phyloP scores from a whole-genome alignment of 1,284 basidiomycete genomes.

The Heliocybe sulcata region DNA sequence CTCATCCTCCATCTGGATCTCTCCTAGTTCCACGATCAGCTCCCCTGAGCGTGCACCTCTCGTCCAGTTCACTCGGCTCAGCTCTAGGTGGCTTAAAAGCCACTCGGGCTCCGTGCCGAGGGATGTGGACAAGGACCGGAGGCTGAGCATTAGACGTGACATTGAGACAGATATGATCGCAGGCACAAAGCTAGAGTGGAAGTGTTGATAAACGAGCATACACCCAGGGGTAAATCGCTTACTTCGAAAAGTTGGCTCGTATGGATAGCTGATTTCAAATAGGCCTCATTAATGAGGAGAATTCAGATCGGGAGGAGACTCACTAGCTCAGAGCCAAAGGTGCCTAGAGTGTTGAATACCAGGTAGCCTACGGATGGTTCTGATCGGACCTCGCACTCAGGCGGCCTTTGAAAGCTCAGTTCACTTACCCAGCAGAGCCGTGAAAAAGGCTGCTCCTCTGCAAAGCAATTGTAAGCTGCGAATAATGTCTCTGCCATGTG shows the following conservation, averaged over 20 bases:
- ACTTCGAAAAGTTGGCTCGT: not conserved
- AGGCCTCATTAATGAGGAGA: too few species aligned
- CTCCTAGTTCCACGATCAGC: slow-evolving; percentile 26
- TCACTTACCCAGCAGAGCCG: not conserved
- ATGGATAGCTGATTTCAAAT: not conserved
- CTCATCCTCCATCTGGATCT: not conserved
- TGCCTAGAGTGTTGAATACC: not conserved
- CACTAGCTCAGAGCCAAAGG: not conserved
- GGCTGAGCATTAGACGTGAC: slow-evolving; percentile 24
- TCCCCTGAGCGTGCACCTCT: slow-evolving; percentile 29
- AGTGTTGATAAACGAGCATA: not conserved
- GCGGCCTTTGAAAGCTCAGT: not conserved
- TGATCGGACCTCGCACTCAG: not conserved
- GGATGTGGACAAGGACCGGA: slow-evolving; percentile 29
- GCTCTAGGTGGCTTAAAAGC: slow-evolving; percentile 30
- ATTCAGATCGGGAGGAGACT: too few species aligned
- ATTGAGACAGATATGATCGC: slow-evolving; percentile 10
- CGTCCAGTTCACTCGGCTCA: slow-evolving; percentile 30
- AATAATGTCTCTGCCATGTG: not conserved
- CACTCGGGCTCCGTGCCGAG: slow-evolving; percentile 29
- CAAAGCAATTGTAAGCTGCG: not conserved
- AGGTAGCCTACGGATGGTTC: not conserved
- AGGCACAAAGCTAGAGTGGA: not conserved
- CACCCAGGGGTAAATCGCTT: not conserved
- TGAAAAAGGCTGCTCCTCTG: not conserved